Evolutionary conservation across 2,329 filamentous ascomycete species (phyloP).

Genomic region (Aspergillus latus): DNA sequence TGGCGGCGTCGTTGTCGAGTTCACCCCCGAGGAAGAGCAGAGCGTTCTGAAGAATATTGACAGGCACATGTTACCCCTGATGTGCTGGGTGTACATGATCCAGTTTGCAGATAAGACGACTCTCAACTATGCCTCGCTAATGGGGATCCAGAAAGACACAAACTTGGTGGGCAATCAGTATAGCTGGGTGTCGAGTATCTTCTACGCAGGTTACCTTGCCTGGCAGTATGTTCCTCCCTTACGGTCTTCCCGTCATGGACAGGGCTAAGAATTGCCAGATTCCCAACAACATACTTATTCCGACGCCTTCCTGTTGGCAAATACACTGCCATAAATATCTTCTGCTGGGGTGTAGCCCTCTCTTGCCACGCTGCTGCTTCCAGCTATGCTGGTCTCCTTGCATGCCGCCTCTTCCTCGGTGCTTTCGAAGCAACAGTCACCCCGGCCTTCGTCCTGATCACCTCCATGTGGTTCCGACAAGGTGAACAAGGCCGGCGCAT

Average conservation of each 20-base stretch:
- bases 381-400: slow-evolving; percentile 22
- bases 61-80: slow-evolving; percentile 3
- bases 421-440: slow-evolving; percentile 18
- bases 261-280: not conserved
- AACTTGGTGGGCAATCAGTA: slow-evolving; percentile 48
- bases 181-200: slow-evolving; percentile 48
- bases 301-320: slow-evolving; percentile 50
- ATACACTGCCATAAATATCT: slow-evolving; percentile 44
- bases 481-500: slow-evolving; percentile 18
- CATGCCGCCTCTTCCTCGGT: slow-evolving; percentile 23
- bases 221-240: slow-evolving; percentile 38
- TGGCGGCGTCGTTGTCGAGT: not conserved
- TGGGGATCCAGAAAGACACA: slow-evolving; percentile 25
- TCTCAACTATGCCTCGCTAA: slow-evolving; percentile 18
- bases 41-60: slow-evolving; percentile 1
- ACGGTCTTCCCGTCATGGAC: too few species aligned
- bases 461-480: slow-evolving; percentile 17
- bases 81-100: slow-evolving; percentile 9
- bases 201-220: slow-evolving; percentile 40
- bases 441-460: slow-evolving; percentile 16
- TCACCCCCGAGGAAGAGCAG: not conserved
- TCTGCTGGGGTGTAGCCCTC: slow-evolving; percentile 23
- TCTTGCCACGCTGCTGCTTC: slow-evolving; percentile 17
- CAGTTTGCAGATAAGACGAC: slow-evolving; percentile 11
- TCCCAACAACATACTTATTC: slow-evolving; percentile 52